phyloP scores from a whole-genome alignment of 345 rosid genomes.

The Gossypium ekmanianum region DNA sequence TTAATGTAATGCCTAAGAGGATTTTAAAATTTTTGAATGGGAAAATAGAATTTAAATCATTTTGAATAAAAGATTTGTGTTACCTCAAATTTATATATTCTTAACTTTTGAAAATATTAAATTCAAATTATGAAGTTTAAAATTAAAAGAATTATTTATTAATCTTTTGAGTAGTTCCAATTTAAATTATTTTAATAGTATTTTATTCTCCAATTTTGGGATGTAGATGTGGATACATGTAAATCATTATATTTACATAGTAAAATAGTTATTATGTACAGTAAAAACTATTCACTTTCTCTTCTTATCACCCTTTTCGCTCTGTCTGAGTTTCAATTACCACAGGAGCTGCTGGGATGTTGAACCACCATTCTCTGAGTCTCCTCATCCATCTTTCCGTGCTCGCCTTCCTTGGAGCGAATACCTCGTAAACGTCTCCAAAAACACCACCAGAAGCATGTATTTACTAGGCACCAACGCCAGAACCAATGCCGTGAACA shows the following conservation, averaged over 20 bases:
- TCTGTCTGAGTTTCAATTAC: conserved; percentile 39
- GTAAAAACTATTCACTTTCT: conserved; percentile 26
- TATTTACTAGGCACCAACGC: conserved; percentile 58
- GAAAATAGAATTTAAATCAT: too few relatives aligned
- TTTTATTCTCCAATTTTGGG: neutral
- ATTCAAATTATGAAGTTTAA: too few relatives aligned
- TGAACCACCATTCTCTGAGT: conserved; percentile 95
- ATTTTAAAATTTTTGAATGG: too few relatives aligned
- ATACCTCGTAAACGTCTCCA: conserved; percentile 75
- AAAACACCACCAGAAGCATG: conserved; percentile 39
- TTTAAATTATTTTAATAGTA: neutral
- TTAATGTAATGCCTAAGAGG: too few relatives aligned
- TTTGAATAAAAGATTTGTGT: too few relatives aligned
- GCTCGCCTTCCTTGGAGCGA: conserved; percentile 65
- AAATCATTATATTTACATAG: neutral
- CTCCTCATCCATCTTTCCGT: conserved; percentile 69
- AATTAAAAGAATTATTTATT: neutral
- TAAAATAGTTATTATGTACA: neutral
- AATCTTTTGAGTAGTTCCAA: neutral
- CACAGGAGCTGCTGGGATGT: conserved; percentile 90
- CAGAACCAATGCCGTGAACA: conserved; percentile 10
- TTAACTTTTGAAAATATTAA: too few relatives aligned
- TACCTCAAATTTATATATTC: too few relatives aligned
- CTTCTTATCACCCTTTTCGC: conserved; percentile 62
- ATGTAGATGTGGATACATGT: neutral